phyloP scores from a whole-genome alignment of 2,329 filamentous ascomycete species.

The Cytospora piceicola region DNA sequence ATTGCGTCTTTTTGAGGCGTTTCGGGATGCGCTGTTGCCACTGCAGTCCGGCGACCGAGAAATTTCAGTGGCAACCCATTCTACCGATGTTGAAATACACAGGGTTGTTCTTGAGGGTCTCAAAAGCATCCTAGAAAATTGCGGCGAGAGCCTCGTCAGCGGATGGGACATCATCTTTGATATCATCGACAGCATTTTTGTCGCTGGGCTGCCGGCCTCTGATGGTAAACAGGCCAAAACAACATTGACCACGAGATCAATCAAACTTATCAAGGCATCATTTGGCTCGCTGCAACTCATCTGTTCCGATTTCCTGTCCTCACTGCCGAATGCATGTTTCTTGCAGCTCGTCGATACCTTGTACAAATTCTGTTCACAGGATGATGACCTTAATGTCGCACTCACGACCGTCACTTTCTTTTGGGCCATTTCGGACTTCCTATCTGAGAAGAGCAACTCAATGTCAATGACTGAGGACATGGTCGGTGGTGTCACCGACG shows the following conservation, averaged over 20 bases:
- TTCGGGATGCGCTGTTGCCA: conserved; percentile 63
- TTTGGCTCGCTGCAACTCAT: conserved; percentile 91
- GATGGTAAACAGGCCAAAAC: conserved; percentile 40
- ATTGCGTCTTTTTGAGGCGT: conserved; percentile 69
- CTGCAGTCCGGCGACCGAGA: conserved; percentile 59
- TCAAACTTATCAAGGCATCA: conserved; percentile 79
- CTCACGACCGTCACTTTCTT: conserved; percentile 94
- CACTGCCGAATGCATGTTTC: conserved; percentile 72
- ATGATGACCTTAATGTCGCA: conserved; percentile 92
- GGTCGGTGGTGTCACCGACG: conserved; percentile 58
- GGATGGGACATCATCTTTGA: conserved; percentile 88
- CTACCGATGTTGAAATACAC: conserved; percentile 78
- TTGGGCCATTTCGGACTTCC: conserved; percentile 91
- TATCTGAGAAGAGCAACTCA: conserved; percentile 64
- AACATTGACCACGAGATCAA: conserved; percentile 61
- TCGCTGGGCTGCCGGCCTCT: conserved; percentile 45
- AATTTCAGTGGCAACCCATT: conserved; percentile 59
- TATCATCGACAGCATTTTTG: conserved; percentile 82
- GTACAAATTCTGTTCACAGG: conserved; percentile 85
- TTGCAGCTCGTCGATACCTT: conserved; percentile 82
- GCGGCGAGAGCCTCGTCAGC: conserved; percentile 78
- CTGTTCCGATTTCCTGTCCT: conserved; percentile 88
- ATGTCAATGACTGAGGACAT: conserved; percentile 63
- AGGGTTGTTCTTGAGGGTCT: conserved; percentile 78
- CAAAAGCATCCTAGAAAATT: conserved; percentile 82